Conservation (phyloP, 805 yeast species). For the Saccharomycopsis capsularis region DNA sequence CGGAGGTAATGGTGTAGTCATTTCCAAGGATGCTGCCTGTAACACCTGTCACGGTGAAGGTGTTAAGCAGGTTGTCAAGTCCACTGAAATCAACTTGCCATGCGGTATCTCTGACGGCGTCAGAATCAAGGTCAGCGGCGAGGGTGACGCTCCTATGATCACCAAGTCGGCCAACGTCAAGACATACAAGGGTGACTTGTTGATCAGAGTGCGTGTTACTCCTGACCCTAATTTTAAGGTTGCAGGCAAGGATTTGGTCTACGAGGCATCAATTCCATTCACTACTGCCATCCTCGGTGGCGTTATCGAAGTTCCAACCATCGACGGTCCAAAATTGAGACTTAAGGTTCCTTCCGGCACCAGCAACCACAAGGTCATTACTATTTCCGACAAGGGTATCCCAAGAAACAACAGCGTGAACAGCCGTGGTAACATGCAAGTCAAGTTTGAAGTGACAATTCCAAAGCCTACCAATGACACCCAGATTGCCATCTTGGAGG, state of each 20-base stretch:
- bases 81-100: constrained; percentile 80
- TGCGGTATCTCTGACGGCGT: constrained; percentile 85
- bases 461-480: constrained; percentile 73
- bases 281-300: constrained; percentile 98
- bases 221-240: constrained; percentile 69
- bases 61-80: constrained; percentile 56
- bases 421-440: constrained; percentile 74
- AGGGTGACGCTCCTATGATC: constrained; percentile 83
- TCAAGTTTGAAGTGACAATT: constrained; percentile 63
- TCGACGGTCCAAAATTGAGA: constrained; percentile 70
- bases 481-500: constrained; percentile 85
- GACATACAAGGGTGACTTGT: constrained; percentile 78
- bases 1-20: constrained; percentile 79
- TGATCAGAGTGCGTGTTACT: constrained; percentile 70
- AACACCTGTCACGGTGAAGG: constrained; percentile 84
- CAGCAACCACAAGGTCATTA: constrained; percentile 63
- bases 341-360: constrained; percentile 81
- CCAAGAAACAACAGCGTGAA: constrained; percentile 51
- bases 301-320: constrained; percentile 79
- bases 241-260: constrained; percentile 57
- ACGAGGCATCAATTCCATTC: constrained; percentile 67
- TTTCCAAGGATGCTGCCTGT: constrained; percentile 67
- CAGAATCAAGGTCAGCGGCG: constrained; percentile 74
- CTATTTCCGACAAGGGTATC: constrained; percentile 82
- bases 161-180: constrained; percentile 65